A percentile compares a stretch with the other conserved stretches of the same genome.
These are phyloP conservation scores for Quillaja saponaria DNA, from an alignment of 306 rosid genomes.

Conservation along the genomic window DNA sequence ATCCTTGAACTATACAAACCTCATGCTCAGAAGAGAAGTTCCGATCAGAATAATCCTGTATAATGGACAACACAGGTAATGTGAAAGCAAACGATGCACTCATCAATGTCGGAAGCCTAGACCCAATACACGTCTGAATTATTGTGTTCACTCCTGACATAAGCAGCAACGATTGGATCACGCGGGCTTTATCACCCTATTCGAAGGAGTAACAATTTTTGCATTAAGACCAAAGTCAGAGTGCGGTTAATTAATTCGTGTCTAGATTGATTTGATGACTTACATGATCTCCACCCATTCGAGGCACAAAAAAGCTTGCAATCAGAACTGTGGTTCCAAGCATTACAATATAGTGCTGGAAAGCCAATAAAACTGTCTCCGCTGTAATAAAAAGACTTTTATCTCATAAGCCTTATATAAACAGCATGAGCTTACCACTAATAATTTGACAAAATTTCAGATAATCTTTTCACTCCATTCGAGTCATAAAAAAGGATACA, in stretches of 20 bases:
- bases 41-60: slow-evolving; percentile 55
- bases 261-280: slow-evolving; percentile 33
- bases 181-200: slow-evolving; percentile 90
- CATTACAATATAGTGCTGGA: slow-evolving; percentile 97
- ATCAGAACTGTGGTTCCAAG: slow-evolving; percentile 88
- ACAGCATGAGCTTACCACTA: neutral
- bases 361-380: slow-evolving; percentile 64
- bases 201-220: slow-evolving; percentile 15
- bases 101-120: slow-evolving; percentile 93
- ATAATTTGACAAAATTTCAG: slow-evolving; percentile 8
- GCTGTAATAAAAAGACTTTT: slow-evolving; percentile 45
- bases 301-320: slow-evolving; percentile 67
- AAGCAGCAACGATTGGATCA: slow-evolving; percentile 78
- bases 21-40: slow-evolving; percentile 57
- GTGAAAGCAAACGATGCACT: slow-evolving; percentile 66
- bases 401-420: neutral
- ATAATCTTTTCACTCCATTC: slow-evolving; percentile 7
- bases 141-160: slow-evolving; percentile 84
- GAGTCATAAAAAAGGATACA: slow-evolving; percentile 25
- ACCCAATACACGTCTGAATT: slow-evolving; percentile 72
- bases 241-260: neutral
- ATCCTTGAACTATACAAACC: slow-evolving; percentile 41
- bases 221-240: slow-evolving; percentile 11
- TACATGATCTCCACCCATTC: slow-evolving; percentile 87
- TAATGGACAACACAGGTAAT: slow-evolving; percentile 70